Evolutionary conservation across 78 protist species (phyloP).

Genomic region (Chrysochromulina tobinii): DNA sequence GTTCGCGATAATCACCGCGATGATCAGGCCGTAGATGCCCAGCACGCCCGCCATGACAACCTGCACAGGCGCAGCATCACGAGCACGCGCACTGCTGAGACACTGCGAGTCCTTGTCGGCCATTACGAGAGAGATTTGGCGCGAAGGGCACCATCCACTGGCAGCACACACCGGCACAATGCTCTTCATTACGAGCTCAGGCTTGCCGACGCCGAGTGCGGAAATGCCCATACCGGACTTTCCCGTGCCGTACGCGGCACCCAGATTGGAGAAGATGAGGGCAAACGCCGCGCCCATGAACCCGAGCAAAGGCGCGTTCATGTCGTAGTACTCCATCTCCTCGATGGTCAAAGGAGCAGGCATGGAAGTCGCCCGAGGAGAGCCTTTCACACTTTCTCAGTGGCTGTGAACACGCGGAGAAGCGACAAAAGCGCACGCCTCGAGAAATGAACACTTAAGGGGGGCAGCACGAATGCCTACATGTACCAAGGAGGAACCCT

Average conservation of each 20-base stretch:
- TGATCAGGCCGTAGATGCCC: constrained; percentile 99
- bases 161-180: constrained; percentile 78
- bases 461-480: too few relatives aligned
- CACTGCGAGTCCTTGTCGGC: too few relatives aligned
- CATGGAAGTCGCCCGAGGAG: too few relatives aligned
- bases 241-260: constrained; percentile 99
- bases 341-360: too few relatives aligned
- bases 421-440: too few relatives aligned
- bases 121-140: too few relatives aligned
- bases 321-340: not conserved
- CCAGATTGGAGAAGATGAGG: constrained; percentile 87
- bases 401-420: too few relatives aligned
- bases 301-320: constrained; percentile 69
- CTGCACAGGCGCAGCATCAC: not conserved
- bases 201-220: constrained; percentile 92
- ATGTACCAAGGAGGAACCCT: too few relatives aligned
- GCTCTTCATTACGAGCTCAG: constrained; percentile 91
- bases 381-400: too few relatives aligned
- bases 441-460: too few relatives aligned
- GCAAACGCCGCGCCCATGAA: constrained; percentile 82
- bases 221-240: constrained; percentile 97
- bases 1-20: constrained; percentile 87
- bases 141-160: too few relatives aligned
- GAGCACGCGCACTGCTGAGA: too few relatives aligned
- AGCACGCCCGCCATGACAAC: constrained; percentile 98